Conservation (phyloP, 345 rosid genomes). For the Heritiera littoralis region DNA sequence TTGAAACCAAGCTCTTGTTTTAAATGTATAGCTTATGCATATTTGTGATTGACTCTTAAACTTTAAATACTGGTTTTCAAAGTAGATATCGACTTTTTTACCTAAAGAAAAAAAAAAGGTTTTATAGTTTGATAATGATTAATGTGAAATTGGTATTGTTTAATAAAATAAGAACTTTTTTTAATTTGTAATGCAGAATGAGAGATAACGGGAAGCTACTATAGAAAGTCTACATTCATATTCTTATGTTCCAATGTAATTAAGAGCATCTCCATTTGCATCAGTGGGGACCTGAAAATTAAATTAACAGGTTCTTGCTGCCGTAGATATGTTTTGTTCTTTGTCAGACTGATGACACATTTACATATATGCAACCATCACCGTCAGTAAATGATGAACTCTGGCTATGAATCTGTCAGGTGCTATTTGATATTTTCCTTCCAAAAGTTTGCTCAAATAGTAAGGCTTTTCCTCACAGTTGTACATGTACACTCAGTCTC, state of each 20-base stretch:
- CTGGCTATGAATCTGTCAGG: background rate
- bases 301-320: background rate
- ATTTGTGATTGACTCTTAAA: background rate
- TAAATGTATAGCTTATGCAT: no score
- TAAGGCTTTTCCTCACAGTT: no score
- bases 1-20: no score
- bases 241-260: background rate
- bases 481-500: no score
- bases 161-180: background rate
- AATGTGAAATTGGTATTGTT: background rate
- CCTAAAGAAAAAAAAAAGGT: background rate
- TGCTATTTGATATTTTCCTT: no score
- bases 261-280: background rate
- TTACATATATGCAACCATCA: background rate
- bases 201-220: background rate
- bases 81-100: background rate
- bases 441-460: no score
- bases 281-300: background rate
- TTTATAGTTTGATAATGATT: background rate
- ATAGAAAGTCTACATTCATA: background rate
- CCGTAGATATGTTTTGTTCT: conserved; percentile 6
- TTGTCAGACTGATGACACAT: conserved; percentile 1
- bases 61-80: background rate
- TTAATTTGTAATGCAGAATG: background rate
- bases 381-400: background rate